phyloP scores from a whole-genome alignment of 768 basidiomycete genomes.

The Boletellus sp. region DNA sequence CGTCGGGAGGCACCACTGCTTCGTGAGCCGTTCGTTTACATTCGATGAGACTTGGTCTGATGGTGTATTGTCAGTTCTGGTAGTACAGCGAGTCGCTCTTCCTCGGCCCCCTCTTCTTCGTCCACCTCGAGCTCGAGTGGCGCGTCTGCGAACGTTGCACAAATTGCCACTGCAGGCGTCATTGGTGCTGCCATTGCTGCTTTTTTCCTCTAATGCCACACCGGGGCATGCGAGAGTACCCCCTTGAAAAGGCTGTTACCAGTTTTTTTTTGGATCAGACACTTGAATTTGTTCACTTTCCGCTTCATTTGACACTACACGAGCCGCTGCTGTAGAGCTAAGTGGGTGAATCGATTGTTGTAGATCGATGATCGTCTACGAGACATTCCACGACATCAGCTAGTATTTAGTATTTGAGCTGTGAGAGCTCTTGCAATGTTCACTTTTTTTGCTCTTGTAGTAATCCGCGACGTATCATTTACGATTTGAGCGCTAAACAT shows the following conservation, averaged over 20 bases:
- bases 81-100: not conserved
- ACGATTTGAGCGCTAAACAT: slow-evolving; percentile 9
- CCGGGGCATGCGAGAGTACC: not conserved
- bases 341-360: not conserved
- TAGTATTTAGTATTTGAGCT: slow-evolving; percentile 1
- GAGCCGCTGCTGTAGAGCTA: slow-evolving; percentile 2
- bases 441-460: not conserved
- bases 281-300: slow-evolving; percentile 7
- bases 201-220: slow-evolving; percentile 33
- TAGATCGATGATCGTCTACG: not conserved
- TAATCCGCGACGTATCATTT: slow-evolving; percentile 1
- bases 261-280: slow-evolving; percentile 14
- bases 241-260: slow-evolving; percentile 17
- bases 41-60: slow-evolving; percentile 10
- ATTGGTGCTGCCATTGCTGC: slow-evolving; percentile 35
- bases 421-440: slow-evolving; percentile 2
- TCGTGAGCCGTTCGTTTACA: slow-evolving; percentile 15
- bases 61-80: not conserved
- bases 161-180: slow-evolving; percentile 41
- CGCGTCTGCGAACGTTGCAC: slow-evolving; percentile 42
- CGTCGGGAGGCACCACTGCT: not conserved
- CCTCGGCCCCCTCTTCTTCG: slow-evolving; percentile 23
- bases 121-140: slow-evolving; percentile 20
- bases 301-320: slow-evolving; percentile 18
- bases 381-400: not conserved